Evolutionary conservation across 257 asterid genomes (phyloP).

Genomic region (Fraxinus quadrangulata): DNA sequence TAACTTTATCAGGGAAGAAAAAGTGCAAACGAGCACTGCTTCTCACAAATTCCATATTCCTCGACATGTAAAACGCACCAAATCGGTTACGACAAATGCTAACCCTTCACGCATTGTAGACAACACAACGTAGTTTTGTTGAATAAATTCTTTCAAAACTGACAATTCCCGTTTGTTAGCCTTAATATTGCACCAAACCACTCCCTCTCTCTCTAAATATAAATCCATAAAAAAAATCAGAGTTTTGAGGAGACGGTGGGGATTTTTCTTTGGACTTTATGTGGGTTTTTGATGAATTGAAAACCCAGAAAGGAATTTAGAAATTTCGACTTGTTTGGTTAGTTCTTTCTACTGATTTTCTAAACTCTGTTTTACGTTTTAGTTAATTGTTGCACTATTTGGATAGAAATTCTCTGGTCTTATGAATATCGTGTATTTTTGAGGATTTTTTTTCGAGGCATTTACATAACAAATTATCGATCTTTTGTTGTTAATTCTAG

Average conservation of each 20-base stretch:
- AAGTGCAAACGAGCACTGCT: slow-evolving; percentile 47
- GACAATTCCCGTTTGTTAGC: slow-evolving; percentile 24
- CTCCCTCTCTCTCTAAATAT: slow-evolving; percentile 19
- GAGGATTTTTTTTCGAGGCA: not conserved
- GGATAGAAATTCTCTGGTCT: not conserved
- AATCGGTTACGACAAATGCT: slow-evolving; percentile 39
- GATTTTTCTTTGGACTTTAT: slow-evolving; percentile 27
- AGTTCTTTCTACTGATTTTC: slow-evolving; percentile 33
- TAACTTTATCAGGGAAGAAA: slow-evolving; percentile 25
- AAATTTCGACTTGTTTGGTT: slow-evolving; percentile 38
- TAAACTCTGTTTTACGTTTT: slow-evolving; percentile 10
- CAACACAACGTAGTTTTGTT: slow-evolving; percentile 52
- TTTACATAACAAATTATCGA: not conserved
- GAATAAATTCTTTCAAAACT: slow-evolving; percentile 27
- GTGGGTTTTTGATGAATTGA: slow-evolving; percentile 33
- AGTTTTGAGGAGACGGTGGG: slow-evolving; percentile 19
- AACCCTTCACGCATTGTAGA: slow-evolving; percentile 50
- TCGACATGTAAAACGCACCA: slow-evolving; percentile 49
- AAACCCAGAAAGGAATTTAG: slow-evolving; percentile 33
- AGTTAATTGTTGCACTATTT: not conserved
- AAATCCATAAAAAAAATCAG: not conserved
- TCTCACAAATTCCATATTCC: slow-evolving; percentile 83
- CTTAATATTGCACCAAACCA: slow-evolving; percentile 28
- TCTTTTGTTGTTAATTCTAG: slow-evolving; percentile 12
- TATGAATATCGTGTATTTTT: not conserved